Evolutionary conservation across 306 rosid species (phyloP).

Genomic region (Pterocarpus macrocarpus): DNA sequence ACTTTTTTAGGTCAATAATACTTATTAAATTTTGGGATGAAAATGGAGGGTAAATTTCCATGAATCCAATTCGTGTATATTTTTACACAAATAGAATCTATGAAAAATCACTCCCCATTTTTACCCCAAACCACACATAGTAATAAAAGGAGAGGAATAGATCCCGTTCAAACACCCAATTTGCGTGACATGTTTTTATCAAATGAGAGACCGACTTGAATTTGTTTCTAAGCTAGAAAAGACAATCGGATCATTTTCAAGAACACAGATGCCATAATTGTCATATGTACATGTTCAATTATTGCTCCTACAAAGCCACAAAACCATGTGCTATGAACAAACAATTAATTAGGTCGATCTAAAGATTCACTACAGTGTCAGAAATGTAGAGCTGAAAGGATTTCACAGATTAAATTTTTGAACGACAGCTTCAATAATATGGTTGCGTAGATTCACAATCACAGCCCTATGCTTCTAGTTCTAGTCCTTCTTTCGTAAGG

Average conservation of each 20-base stretch:
- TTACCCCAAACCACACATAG: no score
- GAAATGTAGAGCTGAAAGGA: neutral
- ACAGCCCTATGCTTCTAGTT: constrained; percentile 3
- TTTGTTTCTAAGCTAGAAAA: constrained; percentile 27
- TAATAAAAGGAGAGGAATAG: no score
- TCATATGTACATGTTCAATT: constrained; percentile 41
- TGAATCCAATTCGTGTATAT: no score
- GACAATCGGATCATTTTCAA: constrained; percentile 15
- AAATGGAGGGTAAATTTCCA: no score
- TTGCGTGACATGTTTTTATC: neutral
- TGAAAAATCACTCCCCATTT: no score
- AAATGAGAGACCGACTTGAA: neutral
- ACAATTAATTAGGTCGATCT: constrained; percentile 26
- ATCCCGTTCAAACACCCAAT: neutral
- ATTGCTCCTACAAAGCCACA: constrained; percentile 35
- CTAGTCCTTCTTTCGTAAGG: constrained; percentile 2
- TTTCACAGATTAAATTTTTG: neutral
- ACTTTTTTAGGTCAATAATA: neutral
- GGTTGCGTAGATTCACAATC: constrained; percentile 16
- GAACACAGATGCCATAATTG: constrained; percentile 17
- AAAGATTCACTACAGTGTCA: constrained; percentile 28
- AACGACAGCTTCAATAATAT: constrained; percentile 19
- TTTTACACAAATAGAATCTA: no score
- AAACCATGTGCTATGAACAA: constrained; percentile 33
- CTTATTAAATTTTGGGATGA: no score